These are phyloP conservation scores for Neospora caninum DNA, from an alignment of 169 alveolate genomes.

Conservation along the genomic window DNA sequence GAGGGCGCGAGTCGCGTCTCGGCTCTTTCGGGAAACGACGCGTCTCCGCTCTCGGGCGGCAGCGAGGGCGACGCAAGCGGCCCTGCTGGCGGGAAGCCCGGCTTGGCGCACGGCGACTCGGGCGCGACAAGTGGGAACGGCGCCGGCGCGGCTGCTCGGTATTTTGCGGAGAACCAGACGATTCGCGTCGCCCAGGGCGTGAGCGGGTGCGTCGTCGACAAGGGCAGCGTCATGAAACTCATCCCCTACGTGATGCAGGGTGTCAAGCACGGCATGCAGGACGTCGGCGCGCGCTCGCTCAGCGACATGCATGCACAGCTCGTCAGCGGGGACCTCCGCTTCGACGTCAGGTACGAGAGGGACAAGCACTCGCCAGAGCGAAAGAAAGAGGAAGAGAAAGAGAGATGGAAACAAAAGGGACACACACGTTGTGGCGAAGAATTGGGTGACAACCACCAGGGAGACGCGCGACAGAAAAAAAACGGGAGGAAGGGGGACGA, in stretches of 20 bases:
- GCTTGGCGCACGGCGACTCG: background rate
- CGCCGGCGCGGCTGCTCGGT: conserved; percentile 74
- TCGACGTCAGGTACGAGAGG: conserved; percentile 67
- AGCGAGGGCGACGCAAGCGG: background rate
- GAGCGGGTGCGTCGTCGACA: conserved; percentile 87
- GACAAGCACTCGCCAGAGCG: background rate
- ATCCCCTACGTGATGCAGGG: conserved; percentile 85
- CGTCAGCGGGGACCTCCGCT: conserved; percentile 57
- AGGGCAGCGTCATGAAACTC: conserved; percentile 84
- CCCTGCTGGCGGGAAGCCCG: background rate
- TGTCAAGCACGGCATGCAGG: conserved; percentile 72
- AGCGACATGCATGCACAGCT: conserved; percentile 57
- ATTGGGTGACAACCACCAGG: background rate
- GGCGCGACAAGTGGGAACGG: background rate
- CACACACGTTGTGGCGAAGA: background rate
- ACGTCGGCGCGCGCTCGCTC: conserved; percentile 60
- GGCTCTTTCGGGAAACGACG: background rate
- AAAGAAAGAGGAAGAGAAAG: background rate
- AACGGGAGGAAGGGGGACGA: too few relatives aligned
- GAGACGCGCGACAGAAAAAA: too few relatives aligned
- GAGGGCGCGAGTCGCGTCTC: background rate
- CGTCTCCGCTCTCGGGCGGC: background rate
- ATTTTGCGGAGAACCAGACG: conserved; percentile 77
- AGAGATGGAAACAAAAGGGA: background rate
- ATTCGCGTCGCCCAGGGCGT: conserved; percentile 88